Conservation (phyloP, 179 eudicot species). For the Corrigiola litoralis region DNA sequence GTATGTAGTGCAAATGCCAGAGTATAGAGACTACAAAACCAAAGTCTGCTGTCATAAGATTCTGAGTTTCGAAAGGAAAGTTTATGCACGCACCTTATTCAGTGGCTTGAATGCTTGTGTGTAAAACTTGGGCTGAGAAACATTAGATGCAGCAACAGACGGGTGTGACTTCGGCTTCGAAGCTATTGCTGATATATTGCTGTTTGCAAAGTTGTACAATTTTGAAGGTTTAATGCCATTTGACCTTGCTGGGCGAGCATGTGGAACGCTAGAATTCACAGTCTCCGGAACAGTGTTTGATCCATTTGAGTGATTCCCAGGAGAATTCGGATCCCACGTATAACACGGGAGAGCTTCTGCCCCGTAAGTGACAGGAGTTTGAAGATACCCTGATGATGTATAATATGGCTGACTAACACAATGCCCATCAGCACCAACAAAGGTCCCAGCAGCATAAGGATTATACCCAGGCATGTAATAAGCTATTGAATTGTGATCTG, state of each 20-base stretch:
- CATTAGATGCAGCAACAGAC: constrained; percentile 29
- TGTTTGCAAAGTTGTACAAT: constrained; percentile 19
- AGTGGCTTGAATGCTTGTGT: constrained; percentile 28
- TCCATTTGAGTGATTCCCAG: constrained; percentile 30
- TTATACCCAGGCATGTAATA: constrained; percentile 54
- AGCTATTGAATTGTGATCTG: constrained; percentile 48
- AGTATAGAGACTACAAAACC: no score
- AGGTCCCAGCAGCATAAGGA: constrained; percentile 49
- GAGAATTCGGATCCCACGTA: constrained; percentile 46
- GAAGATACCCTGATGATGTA: constrained; percentile 42
- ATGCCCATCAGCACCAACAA: constrained; percentile 48
- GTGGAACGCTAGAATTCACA: constrained; percentile 30
- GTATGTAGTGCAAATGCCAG: no score
- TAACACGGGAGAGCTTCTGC: constrained; percentile 49
- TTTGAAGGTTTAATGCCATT: constrained; percentile 40
- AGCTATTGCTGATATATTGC: constrained; percentile 25
- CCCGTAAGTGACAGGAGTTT: constrained; percentile 44
- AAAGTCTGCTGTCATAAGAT: neutral
- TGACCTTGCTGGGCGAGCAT: constrained; percentile 31
- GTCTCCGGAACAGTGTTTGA: constrained; percentile 27
- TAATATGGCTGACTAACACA: constrained; percentile 37
- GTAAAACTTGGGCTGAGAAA: constrained; percentile 29
- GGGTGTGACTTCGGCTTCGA: constrained; percentile 40
- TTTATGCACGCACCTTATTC: constrained; percentile 19
- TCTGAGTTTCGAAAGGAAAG: neutral